Percentiles rank a stretch among this genome's conserved stretches.
These are phyloP conservation scores for Trametes sp. DNA, from an alignment of 1,284 basidiomycete genomes.

Conservation along the genomic window DNA sequence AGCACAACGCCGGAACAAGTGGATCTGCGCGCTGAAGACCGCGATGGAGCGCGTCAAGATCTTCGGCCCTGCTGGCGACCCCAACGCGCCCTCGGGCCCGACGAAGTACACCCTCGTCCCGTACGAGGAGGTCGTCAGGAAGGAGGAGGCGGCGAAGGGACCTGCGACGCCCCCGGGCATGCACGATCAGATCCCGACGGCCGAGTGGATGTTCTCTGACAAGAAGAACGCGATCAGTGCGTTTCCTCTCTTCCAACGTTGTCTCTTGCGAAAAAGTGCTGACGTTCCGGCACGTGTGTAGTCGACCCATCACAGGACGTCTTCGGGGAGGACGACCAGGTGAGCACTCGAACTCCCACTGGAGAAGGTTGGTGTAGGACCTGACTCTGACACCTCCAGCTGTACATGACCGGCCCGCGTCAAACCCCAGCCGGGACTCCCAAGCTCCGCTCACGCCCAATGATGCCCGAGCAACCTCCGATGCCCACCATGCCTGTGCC, in stretches of 20 bases:
- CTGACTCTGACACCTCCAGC: slow-evolving; percentile 4
- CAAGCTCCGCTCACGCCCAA: slow-evolving; percentile 1
- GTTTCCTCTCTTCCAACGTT: slow-evolving; percentile 32
- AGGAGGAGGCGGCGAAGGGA: slow-evolving; percentile 46
- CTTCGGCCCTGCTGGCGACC: slow-evolving; percentile 79
- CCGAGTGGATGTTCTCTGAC: slow-evolving; percentile 60
- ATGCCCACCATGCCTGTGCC: slow-evolving; percentile 5
- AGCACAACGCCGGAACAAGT: slow-evolving; percentile 88
- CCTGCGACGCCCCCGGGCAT: slow-evolving; percentile 7
- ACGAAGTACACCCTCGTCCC: slow-evolving; percentile 75
- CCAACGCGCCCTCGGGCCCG: slow-evolving; percentile 59
- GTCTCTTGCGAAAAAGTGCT: not conserved
- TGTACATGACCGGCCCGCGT: slow-evolving; percentile 34
- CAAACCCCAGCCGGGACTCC: slow-evolving; percentile 14
- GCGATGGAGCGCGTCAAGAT: slow-evolving; percentile 76
- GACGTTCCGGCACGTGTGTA: slow-evolving; percentile 32
- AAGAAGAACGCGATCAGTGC: slow-evolving; percentile 58
- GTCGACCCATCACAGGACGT: slow-evolving; percentile 59
- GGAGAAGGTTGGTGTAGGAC: too few species aligned
- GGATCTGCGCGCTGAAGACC: slow-evolving; percentile 88
- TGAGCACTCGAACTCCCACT: slow-evolving; percentile 33
- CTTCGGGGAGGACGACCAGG: slow-evolving; percentile 60
- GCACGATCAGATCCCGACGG: slow-evolving; percentile 36
- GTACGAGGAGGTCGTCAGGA: slow-evolving; percentile 64
- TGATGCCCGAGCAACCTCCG: slow-evolving; percentile 11